phyloP scores from a whole-genome alignment of 2,329 filamentous ascomycete species.

The Alternaria alternata region DNA sequence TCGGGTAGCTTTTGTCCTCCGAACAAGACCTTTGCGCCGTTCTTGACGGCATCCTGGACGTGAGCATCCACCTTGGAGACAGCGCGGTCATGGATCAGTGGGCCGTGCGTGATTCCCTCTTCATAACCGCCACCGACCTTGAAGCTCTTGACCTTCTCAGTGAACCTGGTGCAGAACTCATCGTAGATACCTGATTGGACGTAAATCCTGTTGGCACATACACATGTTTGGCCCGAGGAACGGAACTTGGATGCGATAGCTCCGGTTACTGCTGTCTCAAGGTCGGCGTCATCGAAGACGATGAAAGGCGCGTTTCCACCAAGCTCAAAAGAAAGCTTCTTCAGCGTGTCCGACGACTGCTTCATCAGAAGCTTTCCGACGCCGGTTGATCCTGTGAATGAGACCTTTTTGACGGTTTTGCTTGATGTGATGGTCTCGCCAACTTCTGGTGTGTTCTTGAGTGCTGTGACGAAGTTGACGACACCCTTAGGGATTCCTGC shows the following conservation, averaged over 20 bases:
- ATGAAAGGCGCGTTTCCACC: slow-evolving; percentile 97
- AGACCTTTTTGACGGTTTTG: slow-evolving; percentile 83
- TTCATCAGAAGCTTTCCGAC: slow-evolving; percentile 84
- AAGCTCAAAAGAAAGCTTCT: slow-evolving; percentile 89
- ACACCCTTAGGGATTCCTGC: slow-evolving; percentile 92
- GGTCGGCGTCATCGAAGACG: slow-evolving; percentile 92
- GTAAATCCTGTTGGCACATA: slow-evolving; percentile 79
- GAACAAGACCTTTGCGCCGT: slow-evolving; percentile 44
- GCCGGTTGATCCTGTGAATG: slow-evolving; percentile 82
- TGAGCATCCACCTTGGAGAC: slow-evolving; percentile 49
- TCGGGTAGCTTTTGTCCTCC: slow-evolving; percentile 74
- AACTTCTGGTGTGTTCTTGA: slow-evolving; percentile 80
- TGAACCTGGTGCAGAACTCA: slow-evolving; percentile 72
- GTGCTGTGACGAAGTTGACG: slow-evolving; percentile 84
- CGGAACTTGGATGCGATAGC: slow-evolving; percentile 92
- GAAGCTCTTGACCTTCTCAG: slow-evolving; percentile 76
- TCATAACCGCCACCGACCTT: slow-evolving; percentile 79
- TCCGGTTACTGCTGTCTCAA: slow-evolving; percentile 83
- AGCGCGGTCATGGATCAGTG: slow-evolving; percentile 85
- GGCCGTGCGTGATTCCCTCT: slow-evolving; percentile 76
- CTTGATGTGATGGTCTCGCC: slow-evolving; percentile 80
- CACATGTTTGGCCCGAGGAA: slow-evolving; percentile 93
- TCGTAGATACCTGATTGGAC: slow-evolving; percentile 82
- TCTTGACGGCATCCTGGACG: slow-evolving; percentile 45
- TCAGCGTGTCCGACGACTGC: slow-evolving; percentile 82